Evolutionary conservation across 129 eudicot species (phyloP), one percentile per base, ranked within the genome.

Genomic region (Sambucus nigra): DNA sequence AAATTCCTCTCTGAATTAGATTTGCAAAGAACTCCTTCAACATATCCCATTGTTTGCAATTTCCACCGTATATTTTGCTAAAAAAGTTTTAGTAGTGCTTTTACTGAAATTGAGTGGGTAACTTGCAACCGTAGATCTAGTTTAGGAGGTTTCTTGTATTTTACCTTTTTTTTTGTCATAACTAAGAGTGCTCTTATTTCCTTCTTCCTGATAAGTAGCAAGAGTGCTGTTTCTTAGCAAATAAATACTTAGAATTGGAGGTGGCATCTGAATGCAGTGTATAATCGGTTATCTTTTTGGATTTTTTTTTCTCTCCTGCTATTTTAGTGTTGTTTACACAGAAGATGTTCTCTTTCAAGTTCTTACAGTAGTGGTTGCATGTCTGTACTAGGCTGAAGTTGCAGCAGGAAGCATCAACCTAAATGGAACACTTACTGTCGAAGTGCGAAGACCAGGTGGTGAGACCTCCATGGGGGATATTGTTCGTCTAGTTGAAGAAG

Each of bases 371-470:
- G 25, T 45, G 50, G 22, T 47, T 72, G 53, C 17, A 40, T 38
- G 22, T 64, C 25, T 57, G 25, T 57, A 60, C 40, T 76, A 92
- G 99, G 84, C 87, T 50, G 95, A 92, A 40, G 94, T 92, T 64
- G 80, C 94, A 63, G 99, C 99, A 42, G 99, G 99, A 64, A 74
- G 94, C 78, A 80, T 92, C 64, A 92, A 92, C 68, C 87, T 92
- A 3, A 86, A 92, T 57, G 99, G 99, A 68, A 89, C 78, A 47
- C 85, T 92, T 25, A 82, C 94, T 2, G 66, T 92, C 52, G 95
- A 92, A 79, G 96, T 92, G 66, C 79, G 59, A 65, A 79, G 96
- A 68, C 89, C 95, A 23, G 96, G 99, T 64, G 99, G 99, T 53
- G 96, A 92, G 73, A 86, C 99, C 5, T 71, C 89, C 54, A 86